phyloP scores from a whole-genome alignment of 495 filamentous ascomycete genomes.

The Annulohypoxylon stygium region DNA sequence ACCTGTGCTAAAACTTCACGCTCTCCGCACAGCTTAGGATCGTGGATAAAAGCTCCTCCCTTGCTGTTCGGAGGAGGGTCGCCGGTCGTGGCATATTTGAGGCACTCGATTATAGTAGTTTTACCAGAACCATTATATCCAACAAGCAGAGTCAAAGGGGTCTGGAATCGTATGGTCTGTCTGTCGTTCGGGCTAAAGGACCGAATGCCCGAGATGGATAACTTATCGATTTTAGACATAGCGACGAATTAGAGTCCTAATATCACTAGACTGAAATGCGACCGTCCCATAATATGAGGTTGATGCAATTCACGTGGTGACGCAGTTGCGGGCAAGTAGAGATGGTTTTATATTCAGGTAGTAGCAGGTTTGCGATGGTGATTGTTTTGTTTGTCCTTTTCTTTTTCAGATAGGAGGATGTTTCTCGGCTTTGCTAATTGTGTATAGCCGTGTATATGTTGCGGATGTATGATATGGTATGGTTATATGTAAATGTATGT shows the following conservation, averaged over 20 bases:
- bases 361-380: background rate
- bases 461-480: no score
- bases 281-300: slow-evolving; percentile 31
- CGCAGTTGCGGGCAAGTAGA: slow-evolving; percentile 23
- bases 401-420: slow-evolving; percentile 4
- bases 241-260: slow-evolving; percentile 43
- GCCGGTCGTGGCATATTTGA: slow-evolving; percentile 97
- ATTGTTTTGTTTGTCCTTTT: background rate
- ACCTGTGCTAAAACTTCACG: slow-evolving; percentile 93
- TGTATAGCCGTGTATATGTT: background rate
- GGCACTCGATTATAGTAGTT: slow-evolving; percentile 99
- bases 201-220: slow-evolving; percentile 88
- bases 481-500: no score
- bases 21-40: slow-evolving; percentile 91
- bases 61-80: slow-evolving; percentile 94
- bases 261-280: slow-evolving; percentile 15
- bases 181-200: slow-evolving; percentile 85
- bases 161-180: slow-evolving; percentile 89
- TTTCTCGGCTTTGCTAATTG: slow-evolving; percentile 11
- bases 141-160: slow-evolving; percentile 94
- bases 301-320: background rate
- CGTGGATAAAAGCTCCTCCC: slow-evolving; percentile 95
- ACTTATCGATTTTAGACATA: slow-evolving; percentile 85
- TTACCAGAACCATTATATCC: slow-evolving; percentile 98
- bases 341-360: slow-evolving; percentile 8